Percentiles rank a stretch among this genome's conserved stretches.
Conservation (phyloP, 2,329 filamentous ascomycete genomes). For the Curvularia spicifera region DNA sequence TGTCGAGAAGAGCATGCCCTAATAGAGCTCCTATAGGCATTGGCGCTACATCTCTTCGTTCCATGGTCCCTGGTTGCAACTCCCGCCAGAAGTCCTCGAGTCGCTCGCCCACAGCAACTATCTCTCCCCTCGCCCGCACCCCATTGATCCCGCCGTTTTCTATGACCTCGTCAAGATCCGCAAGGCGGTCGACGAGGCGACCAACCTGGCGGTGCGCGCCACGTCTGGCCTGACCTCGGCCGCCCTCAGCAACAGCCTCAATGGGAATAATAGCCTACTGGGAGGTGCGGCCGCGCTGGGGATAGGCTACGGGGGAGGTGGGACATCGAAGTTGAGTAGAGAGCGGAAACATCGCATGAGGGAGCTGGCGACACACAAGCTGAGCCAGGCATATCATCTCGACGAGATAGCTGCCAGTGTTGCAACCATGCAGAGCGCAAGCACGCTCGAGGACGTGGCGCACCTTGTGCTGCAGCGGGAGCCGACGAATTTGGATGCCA, state of each 20-base stretch:
- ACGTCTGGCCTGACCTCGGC: slow-evolving; percentile 74
- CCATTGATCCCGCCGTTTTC: slow-evolving; percentile 80
- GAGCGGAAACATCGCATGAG: slow-evolving; percentile 81
- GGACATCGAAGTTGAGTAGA: slow-evolving; percentile 69
- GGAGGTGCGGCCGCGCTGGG: slow-evolving; percentile 62
- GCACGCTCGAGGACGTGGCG: slow-evolving; percentile 77
- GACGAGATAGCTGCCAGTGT: slow-evolving; percentile 86
- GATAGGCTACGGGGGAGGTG: slow-evolving; percentile 63
- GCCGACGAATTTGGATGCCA: slow-evolving; percentile 72
- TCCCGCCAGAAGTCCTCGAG: slow-evolving; percentile 80
- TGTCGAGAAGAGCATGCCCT: slow-evolving; percentile 13
- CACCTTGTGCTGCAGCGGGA: slow-evolving; percentile 73
- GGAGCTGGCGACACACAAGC: slow-evolving; percentile 78
- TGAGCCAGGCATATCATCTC: slow-evolving; percentile 77
- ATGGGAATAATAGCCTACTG: slow-evolving; percentile 58
- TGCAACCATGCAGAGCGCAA: slow-evolving; percentile 81
- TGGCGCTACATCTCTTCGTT: slow-evolving; percentile 86
- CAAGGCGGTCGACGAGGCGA: slow-evolving; percentile 78
- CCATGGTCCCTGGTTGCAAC: slow-evolving; percentile 81
- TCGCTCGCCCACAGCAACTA: slow-evolving; percentile 80
- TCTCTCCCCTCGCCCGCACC: slow-evolving; percentile 74
- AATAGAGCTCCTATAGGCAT: slow-evolving; percentile 62
- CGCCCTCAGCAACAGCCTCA: slow-evolving; percentile 63
- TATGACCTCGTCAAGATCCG: slow-evolving; percentile 86
- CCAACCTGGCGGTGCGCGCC: slow-evolving; percentile 76